Evolutionary conservation across 495 filamentous ascomycete species (phyloP).

Genomic region (Oleoguttula mirabilis): DNA sequence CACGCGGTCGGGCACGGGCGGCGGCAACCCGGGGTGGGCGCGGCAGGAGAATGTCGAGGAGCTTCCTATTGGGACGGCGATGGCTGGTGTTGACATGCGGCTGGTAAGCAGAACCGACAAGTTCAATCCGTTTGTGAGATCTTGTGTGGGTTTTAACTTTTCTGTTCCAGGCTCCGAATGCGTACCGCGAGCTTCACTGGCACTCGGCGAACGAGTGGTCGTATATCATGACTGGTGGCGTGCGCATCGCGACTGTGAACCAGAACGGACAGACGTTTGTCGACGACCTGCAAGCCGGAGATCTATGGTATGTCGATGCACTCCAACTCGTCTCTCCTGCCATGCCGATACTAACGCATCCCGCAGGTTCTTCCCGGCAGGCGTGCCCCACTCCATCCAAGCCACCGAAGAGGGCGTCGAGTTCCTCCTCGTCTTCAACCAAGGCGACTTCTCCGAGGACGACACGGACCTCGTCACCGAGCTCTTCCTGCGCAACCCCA

Average conservation of each 20-base stretch:
- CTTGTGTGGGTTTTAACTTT: too few species aligned
- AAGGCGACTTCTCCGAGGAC: conserved; percentile 54
- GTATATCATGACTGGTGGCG: conserved; percentile 51
- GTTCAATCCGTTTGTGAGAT: too few species aligned
- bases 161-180: conserved; percentile 48
- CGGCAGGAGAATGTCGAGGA: conserved; percentile 52
- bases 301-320: conserved; percentile 42
- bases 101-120: too few species aligned
- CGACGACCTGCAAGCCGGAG: conserved; percentile 54
- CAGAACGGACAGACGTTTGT: conserved; percentile 52
- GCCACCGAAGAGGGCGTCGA: conserved; percentile 52
- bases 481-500: conserved; percentile 49
- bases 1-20: conserved; percentile 43
- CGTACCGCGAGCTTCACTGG: conserved; percentile 64
- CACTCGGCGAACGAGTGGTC: conserved; percentile 59
- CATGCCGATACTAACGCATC: background rate
- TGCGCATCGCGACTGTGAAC: conserved; percentile 47
- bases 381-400: conserved; percentile 59
- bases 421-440: conserved; percentile 60
- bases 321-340: too few species aligned
- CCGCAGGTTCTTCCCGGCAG: conserved; percentile 53
- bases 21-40: conserved; percentile 57
- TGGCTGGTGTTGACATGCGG: conserved; percentile 72
- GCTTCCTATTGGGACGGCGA: conserved; percentile 51
- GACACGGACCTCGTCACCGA: conserved; percentile 57